These are phyloP conservation scores for Colletotrichum spinosum DNA, from an alignment of 2,329 filamentous ascomycete species.

Conservation along the genomic window DNA sequence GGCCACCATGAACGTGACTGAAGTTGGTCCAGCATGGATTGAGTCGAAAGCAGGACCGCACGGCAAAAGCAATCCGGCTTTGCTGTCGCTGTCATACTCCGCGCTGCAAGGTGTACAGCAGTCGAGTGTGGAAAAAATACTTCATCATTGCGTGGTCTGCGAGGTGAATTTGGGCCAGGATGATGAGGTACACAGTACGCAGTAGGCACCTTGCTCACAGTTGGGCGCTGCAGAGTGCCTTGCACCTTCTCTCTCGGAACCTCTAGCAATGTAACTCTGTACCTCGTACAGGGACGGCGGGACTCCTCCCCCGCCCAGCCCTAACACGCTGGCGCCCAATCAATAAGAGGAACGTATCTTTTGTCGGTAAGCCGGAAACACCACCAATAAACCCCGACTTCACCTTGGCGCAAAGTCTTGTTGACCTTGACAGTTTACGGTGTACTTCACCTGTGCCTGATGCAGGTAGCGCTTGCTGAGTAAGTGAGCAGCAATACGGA, in stretches of 20 bases:
- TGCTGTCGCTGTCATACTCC: too few relatives aligned
- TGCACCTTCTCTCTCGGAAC: neutral
- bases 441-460: conserved; percentile 10
- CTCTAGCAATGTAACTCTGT: neutral
- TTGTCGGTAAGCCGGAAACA: conserved; percentile 1
- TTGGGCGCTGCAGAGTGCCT: neutral
- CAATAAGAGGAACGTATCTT: conserved; percentile 16
- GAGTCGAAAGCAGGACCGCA: neutral
- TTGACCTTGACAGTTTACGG: conserved; percentile 14
- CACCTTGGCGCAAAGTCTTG: neutral
- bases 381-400: conserved; percentile 12
- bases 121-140: too few relatives aligned
- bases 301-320: conserved; percentile 26
- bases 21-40: too few relatives aligned
- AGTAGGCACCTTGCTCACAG: too few relatives aligned
- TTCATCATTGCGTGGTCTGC: too few relatives aligned
- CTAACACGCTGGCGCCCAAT: conserved; percentile 5
- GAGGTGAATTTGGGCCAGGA: too few relatives aligned
- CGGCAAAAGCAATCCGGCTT: too few relatives aligned
- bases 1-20: neutral
- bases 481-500: too few relatives aligned
- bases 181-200: too few relatives aligned
- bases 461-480: neutral
- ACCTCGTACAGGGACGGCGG: conserved; percentile 10
- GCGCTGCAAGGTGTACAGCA: too few relatives aligned